These are phyloP conservation scores for Staphylotrichum longicolle DNA, from an alignment of 495 filamentous ascomycete genomes.

Conservation along the genomic window DNA sequence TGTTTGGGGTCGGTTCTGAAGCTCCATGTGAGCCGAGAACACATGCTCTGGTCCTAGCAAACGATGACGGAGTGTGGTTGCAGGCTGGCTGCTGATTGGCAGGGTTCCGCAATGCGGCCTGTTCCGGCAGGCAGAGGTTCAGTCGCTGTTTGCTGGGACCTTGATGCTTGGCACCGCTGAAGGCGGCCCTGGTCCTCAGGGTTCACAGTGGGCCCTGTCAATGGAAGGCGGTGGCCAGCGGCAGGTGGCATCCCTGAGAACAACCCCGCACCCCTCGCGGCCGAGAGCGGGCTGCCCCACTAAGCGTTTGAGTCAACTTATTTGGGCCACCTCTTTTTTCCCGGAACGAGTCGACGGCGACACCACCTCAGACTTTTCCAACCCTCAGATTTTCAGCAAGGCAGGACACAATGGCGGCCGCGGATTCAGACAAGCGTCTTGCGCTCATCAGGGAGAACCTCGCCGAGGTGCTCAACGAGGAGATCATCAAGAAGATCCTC, in stretches of 20 bases:
- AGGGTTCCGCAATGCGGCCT: background rate
- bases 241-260: slow-evolving; percentile 9
- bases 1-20: slow-evolving; percentile 8
- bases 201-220: slow-evolving; percentile 13
- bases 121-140: slow-evolving; percentile 16
- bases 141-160: too few relatives aligned
- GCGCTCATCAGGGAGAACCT: slow-evolving; percentile 78
- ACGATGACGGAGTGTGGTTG: slow-evolving; percentile 23
- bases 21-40: background rate
- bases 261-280: slow-evolving; percentile 15
- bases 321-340: slow-evolving; percentile 7
- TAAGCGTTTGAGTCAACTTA: slow-evolving; percentile 21
- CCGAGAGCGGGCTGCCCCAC: slow-evolving; percentile 15
- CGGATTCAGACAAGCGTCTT: slow-evolving; percentile 14
- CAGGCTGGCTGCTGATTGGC: slow-evolving; percentile 20
- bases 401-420: slow-evolving; percentile 17
- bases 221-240: slow-evolving; percentile 13
- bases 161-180: too few relatives aligned
- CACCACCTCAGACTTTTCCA: background rate
- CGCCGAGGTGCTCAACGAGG: slow-evolving; percentile 78
- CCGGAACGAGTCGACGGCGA: background rate
- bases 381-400: background rate
- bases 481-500: slow-evolving; percentile 76
- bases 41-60: slow-evolving; percentile 12
- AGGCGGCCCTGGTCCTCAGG: slow-evolving; percentile 1